These are phyloP conservation scores for Vitis rupestris DNA, from an alignment of 164 flowering plant species.

Conservation along the genomic window DNA sequence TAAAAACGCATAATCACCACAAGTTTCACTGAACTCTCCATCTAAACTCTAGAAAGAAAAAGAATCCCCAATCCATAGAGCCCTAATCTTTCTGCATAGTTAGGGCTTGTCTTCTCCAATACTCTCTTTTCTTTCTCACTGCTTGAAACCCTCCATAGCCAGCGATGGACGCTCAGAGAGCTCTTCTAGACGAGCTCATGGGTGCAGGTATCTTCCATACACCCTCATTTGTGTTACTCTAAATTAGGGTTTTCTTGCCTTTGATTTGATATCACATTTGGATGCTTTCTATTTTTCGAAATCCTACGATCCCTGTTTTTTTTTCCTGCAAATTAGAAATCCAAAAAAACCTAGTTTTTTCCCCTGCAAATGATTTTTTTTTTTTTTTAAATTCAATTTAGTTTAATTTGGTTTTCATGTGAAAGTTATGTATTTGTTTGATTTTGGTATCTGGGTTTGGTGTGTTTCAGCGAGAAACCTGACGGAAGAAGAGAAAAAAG, in stretches of 20 bases:
- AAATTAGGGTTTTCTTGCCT: neutral
- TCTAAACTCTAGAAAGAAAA: too few relatives aligned
- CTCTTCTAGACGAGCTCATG: conserved; percentile 95
- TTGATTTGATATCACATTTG: neutral
- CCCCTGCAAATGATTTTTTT: neutral
- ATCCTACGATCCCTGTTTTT: too few relatives aligned
- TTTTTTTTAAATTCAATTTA: neutral
- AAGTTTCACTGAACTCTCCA: too few relatives aligned
- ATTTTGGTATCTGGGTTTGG: conserved; percentile 10
- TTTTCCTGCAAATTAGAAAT: too few relatives aligned
- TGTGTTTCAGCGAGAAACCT: conserved; percentile 69
- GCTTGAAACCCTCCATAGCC: conserved; percentile 1
- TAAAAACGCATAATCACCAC: too few relatives aligned
- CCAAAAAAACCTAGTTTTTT: neutral
- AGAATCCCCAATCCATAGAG: too few relatives aligned
- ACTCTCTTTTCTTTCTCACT: neutral
- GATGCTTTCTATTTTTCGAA: neutral
- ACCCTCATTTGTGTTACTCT: neutral
- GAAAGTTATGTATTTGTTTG: neutral
- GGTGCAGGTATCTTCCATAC: conserved; percentile 63
- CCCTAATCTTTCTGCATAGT: neutral
- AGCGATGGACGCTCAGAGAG: conserved; percentile 95
- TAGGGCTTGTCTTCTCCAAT: neutral
- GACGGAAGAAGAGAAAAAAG: conserved; percentile 90
- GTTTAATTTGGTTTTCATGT: neutral